Evolutionary conservation across 768 basidiomycete species (phyloP).

Genomic region (Myochromella boudieri): DNA sequence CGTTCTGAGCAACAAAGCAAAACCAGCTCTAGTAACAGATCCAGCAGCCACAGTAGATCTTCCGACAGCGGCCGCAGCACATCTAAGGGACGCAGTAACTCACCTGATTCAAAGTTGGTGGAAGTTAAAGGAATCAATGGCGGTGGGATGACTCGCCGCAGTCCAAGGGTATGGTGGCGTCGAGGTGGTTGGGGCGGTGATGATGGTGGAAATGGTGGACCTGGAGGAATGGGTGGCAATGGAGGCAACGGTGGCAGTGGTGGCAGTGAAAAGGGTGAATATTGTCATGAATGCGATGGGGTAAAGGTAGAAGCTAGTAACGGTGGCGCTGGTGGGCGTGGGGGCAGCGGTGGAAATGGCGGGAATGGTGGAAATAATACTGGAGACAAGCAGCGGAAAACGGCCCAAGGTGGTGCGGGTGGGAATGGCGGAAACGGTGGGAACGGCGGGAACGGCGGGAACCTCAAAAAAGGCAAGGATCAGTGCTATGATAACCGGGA

Average conservation of each 20-base stretch:
- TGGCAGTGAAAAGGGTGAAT: not conserved
- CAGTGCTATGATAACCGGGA: not conserved
- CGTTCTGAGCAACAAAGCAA: no score
- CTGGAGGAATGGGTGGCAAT: not conserved
- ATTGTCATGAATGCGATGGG: not conserved
- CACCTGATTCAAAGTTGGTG: no score
- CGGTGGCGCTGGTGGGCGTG: slow-evolving; percentile 1
- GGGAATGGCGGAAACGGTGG: not conserved
- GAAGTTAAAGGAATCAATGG: not conserved
- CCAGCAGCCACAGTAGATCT: no score
- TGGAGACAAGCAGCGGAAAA: not conserved
- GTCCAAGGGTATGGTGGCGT: not conserved
- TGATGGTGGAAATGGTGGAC: slow-evolving; percentile 1
- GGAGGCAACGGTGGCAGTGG: slow-evolving; percentile 1
- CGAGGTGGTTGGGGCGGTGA: not conserved
- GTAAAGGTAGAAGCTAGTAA: not conserved
- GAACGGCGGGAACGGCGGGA: not conserved
- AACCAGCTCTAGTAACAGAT: no score
- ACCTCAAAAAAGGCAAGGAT: not conserved
- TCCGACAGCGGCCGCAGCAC: no score
- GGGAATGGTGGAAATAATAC: not conserved
- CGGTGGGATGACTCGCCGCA: not conserved
- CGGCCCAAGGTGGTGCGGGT: not conserved
- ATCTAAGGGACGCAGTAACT: no score
- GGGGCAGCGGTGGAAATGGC: not conserved